A percentile compares a stretch with the other conserved stretches of the same genome.
Evolutionary conservation across 1,139 yeast species (phyloP).

Genomic region (Candida neerlandica): DNA sequence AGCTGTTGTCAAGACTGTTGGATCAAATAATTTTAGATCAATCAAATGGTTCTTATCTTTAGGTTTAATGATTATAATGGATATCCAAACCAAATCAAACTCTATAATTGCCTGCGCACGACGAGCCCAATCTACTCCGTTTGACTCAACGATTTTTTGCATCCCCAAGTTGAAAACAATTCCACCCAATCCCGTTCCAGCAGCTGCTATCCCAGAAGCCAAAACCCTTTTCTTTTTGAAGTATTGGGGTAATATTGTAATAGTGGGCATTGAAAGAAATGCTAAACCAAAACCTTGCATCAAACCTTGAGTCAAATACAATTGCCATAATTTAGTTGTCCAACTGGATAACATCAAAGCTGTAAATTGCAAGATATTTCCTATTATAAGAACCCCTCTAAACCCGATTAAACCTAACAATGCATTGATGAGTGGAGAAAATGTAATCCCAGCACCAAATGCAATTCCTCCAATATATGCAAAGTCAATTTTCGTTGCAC

Average conservation of each 20-base stretch:
- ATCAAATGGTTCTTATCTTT: constrained; percentile 26
- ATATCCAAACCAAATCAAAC: constrained; percentile 34
- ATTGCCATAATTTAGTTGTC: constrained; percentile 51
- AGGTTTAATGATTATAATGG: constrained; percentile 27
- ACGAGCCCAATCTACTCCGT: constrained; percentile 37
- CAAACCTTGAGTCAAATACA: constrained; percentile 55
- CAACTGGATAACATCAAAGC: constrained; percentile 58
- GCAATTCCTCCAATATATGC: constrained; percentile 43
- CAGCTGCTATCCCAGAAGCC: constrained; percentile 59
- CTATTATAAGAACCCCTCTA: constrained; percentile 37
- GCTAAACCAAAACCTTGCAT: constrained; percentile 54
- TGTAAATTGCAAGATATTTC: constrained; percentile 51
- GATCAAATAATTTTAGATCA: constrained; percentile 39
- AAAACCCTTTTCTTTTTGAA: constrained; percentile 56
- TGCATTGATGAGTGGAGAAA: constrained; percentile 44
- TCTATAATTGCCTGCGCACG: constrained; percentile 40
- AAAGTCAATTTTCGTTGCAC: constrained; percentile 46
- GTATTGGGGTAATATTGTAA: constrained; percentile 52
- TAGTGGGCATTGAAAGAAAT: constrained; percentile 43
- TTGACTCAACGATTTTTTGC: constrained; percentile 33
- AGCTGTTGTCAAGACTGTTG: constrained; percentile 25
- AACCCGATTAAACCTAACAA: constrained; percentile 44
- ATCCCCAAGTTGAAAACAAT: constrained; percentile 44
- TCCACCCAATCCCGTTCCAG: constrained; percentile 69
- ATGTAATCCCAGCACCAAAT: constrained; percentile 38